Base-by-base conservation (phyloP, 2,329 filamentous ascomycete species). In the Dothistroma pini region DNA sequence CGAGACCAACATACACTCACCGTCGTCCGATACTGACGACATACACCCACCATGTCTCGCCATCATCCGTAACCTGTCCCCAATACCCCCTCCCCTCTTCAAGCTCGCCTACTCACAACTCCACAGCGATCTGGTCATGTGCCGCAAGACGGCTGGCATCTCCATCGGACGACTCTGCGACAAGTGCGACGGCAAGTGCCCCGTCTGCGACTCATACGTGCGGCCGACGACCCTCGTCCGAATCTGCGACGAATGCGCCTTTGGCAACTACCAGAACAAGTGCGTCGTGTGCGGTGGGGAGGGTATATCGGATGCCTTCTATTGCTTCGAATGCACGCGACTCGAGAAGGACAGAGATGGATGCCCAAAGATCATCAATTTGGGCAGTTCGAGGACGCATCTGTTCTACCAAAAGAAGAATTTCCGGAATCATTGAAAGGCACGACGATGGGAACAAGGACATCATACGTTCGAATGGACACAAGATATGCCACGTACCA, bases 201-300 rank as follows among this genome's bases (percentile, higher is more conserved):
- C 95, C 68, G 93, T 99, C 63, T 99, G 95, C 86, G 95, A 99
- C 77, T 96, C 91, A 63, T 99, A 99, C 84, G 95, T 99, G 66
- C 93, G 95, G 16, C 95, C 95, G 12, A 99, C 95, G 31, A 97
- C 95, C 9, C 88, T 97, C 60, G 95, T 96, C 63, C 91, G 93
- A 73, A 97, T 99, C 81, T 99, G 95, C 83, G 95, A 99, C 81
- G 95, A 99, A 80, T 99, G 95, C 83, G 93, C 90, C 75, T 99
- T 99, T 77, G 95, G 95, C 74, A 99, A 99, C 84, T 99, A 97
- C 82, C 95, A 97, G 81, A 99, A 99, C 82, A 99, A 99, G 79
- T 99, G 95, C 76, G 92, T 99, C 69, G 95, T 99, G 49, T 99
- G 95, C 78, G 95, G 95, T 75, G 95, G 95, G 70, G 95, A 97